These are phyloP conservation scores for Rubia balearica DNA, from an alignment of 305 asterid species.

Conservation along the genomic window DNA sequence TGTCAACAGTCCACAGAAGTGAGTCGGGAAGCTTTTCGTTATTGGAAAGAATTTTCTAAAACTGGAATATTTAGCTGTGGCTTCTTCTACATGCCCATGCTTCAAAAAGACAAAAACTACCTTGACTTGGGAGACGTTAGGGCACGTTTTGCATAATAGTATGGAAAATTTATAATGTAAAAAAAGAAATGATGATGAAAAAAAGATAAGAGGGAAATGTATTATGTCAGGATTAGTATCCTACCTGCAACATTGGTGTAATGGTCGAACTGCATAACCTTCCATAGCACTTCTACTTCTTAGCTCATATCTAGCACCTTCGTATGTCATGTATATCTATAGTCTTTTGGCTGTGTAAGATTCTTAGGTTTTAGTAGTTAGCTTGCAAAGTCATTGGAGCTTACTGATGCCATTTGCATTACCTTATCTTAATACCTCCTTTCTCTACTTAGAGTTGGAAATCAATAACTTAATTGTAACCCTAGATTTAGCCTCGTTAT, in stretches of 20 bases:
- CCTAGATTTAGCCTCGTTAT: background rate
- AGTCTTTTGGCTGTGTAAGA: constrained; percentile 1
- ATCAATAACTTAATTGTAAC: background rate
- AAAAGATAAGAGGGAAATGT: background rate
- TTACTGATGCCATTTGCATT: background rate
- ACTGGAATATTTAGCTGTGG: too few species aligned
- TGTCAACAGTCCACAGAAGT: constrained; percentile 82
- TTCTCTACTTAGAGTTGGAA: background rate
- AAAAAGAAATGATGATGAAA: background rate
- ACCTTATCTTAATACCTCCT: background rate
- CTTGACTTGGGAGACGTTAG: too few species aligned
- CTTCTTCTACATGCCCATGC: too few species aligned
- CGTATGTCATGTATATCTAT: background rate
- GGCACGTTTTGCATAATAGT: too few species aligned
- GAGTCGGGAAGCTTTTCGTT: constrained; percentile 18
- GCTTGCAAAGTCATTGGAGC: background rate
- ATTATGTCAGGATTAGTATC: background rate
- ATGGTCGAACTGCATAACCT: background rate
- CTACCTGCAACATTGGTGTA: background rate
- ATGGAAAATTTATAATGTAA: too few species aligned
- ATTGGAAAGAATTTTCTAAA: constrained; percentile 1
- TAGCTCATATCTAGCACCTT: background rate
- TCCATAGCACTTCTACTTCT: background rate
- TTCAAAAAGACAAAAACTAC: too few species aligned
- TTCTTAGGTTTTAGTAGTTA: background rate